A percentile compares a stretch with the other conserved stretches of the same genome.
phyloP scores from a whole-genome alignment of 2,329 filamentous ascomycete genomes.

The Microcyclospora tardicrescens region DNA sequence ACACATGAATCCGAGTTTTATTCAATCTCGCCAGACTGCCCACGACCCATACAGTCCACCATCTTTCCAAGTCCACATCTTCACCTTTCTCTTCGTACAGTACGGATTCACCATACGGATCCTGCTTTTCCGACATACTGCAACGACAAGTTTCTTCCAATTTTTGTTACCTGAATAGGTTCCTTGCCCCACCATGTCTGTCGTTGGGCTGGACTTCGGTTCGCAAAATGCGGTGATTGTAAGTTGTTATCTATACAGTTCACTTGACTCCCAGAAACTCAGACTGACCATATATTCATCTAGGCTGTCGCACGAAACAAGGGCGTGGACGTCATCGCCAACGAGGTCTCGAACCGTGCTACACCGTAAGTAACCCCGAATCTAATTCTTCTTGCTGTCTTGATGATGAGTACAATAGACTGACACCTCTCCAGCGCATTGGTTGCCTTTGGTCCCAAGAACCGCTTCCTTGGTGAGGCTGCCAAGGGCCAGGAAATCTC shows the following conservation, averaged over 20 bases:
- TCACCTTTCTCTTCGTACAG: neutral
- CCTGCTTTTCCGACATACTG: neutral
- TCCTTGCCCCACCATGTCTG: slow-evolving; percentile 5
- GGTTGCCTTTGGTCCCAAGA: slow-evolving; percentile 89
- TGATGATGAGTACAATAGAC: slow-evolving; percentile 1
- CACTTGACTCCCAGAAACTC: neutral
- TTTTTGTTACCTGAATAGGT: neutral
- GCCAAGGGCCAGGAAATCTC: slow-evolving; percentile 99
- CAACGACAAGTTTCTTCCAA: neutral
- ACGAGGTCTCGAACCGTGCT: slow-evolving; percentile 96
- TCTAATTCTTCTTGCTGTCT: neutral
- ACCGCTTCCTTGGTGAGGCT: slow-evolving; percentile 83
- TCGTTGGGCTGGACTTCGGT: slow-evolving; percentile 80
- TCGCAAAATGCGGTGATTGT: slow-evolving; percentile 90
- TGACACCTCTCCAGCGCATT: slow-evolving; percentile 51
- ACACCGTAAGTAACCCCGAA: slow-evolving; percentile 65
- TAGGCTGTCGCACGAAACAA: slow-evolving; percentile 91
- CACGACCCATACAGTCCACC: neutral
- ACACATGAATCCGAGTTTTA: too few species aligned
- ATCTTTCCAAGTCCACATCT: neutral
- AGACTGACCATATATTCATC: neutral
- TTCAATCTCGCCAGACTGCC: neutral
- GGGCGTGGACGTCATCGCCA: slow-evolving; percentile 97
- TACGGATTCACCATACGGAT: neutral
- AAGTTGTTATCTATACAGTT: slow-evolving; percentile 42